These are phyloP conservation scores for Fusarium bulbicola DNA, from an alignment of 2,329 filamentous ascomycete species.

Conservation along the genomic window DNA sequence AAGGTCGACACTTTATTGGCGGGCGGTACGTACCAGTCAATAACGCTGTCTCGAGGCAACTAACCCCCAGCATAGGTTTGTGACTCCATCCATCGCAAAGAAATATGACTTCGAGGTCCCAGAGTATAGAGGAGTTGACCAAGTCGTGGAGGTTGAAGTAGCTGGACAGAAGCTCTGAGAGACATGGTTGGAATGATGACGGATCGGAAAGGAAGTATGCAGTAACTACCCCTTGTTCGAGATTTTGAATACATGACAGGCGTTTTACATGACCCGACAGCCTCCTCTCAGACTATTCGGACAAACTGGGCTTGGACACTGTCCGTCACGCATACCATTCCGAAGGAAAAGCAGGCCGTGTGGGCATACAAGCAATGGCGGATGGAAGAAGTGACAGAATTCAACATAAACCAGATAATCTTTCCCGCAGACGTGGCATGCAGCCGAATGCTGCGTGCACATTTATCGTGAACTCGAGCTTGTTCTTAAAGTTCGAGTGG, in stretches of 20 bases:
- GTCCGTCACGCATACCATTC: constrained; percentile 61
- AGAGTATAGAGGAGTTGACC: constrained; percentile 84
- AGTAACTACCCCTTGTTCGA: constrained; percentile 9
- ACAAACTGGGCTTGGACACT: constrained; percentile 67
- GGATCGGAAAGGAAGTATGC: constrained; percentile 7
- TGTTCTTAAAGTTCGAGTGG: constrained; percentile 30
- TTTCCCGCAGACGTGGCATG: constrained; percentile 69
- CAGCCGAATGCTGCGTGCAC: constrained; percentile 66
- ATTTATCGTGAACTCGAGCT: constrained; percentile 57
- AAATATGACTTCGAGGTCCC: constrained; percentile 90
- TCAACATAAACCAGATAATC: constrained; percentile 66
- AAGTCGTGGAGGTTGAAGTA: constrained; percentile 79
- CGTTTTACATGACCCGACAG: constrained; percentile 61
- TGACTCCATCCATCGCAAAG: constrained; percentile 78
- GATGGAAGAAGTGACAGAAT: constrained; percentile 63
- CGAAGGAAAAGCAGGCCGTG: constrained; percentile 50
- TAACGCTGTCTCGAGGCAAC: background rate
- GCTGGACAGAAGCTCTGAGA: constrained; percentile 63
- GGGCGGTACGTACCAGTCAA: constrained; percentile 67
- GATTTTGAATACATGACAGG: constrained; percentile 8
- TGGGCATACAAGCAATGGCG: constrained; percentile 59
- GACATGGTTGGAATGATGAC: background rate
- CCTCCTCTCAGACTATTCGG: constrained; percentile 66
- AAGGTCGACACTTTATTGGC: constrained; percentile 89
- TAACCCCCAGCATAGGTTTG: constrained; percentile 66